Evolutionary conservation across 2,329 filamentous ascomycete species (phyloP).

Genomic region (Myotisia sp.): DNA sequence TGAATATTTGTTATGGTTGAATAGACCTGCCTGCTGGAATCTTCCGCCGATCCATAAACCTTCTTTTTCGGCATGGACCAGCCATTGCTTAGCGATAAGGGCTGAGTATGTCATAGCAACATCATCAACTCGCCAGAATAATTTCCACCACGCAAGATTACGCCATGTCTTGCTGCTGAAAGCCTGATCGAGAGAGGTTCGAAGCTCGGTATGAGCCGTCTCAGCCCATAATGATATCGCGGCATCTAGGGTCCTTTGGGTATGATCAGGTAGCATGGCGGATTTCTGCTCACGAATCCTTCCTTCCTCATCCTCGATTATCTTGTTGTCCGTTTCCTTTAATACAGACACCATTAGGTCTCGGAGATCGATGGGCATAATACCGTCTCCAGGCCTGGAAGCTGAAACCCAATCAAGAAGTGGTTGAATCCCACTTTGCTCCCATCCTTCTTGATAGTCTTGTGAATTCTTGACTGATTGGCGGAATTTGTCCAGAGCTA

Average conservation of each 20-base stretch:
- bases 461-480: slow-evolving; percentile 54
- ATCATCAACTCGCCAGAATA: slow-evolving; percentile 90
- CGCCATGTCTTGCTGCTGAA: slow-evolving; percentile 66
- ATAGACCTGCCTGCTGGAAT: slow-evolving; percentile 50
- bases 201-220: slow-evolving; percentile 66
- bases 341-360: slow-evolving; percentile 55
- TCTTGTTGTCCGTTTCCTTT: slow-evolving; percentile 23
- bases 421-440: slow-evolving; percentile 51
- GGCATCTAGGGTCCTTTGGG: slow-evolving; percentile 39
- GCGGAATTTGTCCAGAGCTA: slow-evolving; percentile 54
- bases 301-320: slow-evolving; percentile 18
- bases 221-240: slow-evolving; percentile 62
- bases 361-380: slow-evolving; percentile 54
- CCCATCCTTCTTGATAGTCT: slow-evolving; percentile 62
- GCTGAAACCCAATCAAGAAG: slow-evolving; percentile 51
- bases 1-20: slow-evolving; percentile 14
- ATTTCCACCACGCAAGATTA: slow-evolving; percentile 79
- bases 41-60: slow-evolving; percentile 72
- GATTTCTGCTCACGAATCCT: slow-evolving; percentile 20
- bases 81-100: slow-evolving; percentile 61
- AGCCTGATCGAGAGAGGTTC: slow-evolving; percentile 61
- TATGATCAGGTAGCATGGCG: slow-evolving; percentile 28
- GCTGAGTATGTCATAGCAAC: slow-evolving; percentile 70
- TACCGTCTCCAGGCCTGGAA: slow-evolving; percentile 30
- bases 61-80: slow-evolving; percentile 62